Percentiles rank a stretch among this genome's conserved stretches.
Conservation (phyloP, 495 filamentous ascomycete species). For the Aspergillus funiculosus region DNA sequence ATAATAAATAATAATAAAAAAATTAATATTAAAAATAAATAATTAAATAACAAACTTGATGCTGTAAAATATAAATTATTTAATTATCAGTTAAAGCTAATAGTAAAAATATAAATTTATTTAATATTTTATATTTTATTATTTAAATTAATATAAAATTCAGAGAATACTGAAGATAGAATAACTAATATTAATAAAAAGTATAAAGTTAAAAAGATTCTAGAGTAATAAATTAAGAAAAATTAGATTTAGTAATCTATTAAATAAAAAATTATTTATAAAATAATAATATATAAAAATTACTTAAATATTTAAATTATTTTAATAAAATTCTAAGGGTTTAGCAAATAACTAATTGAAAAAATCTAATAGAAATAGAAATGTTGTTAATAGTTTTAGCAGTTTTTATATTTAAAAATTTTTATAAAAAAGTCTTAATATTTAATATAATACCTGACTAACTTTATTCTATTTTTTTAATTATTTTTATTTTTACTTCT, state of each 20-base stretch:
- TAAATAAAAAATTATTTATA: constrained; percentile 4
- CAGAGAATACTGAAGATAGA: background rate
- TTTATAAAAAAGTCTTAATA: no score
- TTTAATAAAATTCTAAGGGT: background rate
- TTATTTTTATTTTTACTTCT: no score
- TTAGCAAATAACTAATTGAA: background rate
- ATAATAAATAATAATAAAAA: constrained; percentile 6
- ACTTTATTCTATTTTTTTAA: no score
- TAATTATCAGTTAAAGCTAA: constrained; percentile 6
- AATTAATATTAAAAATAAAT: constrained; percentile 2
- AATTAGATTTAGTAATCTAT: background rate
- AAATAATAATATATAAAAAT: background rate
- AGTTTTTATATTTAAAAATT: no score
- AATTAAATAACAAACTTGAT: constrained; percentile 5
- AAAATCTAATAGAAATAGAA: background rate
- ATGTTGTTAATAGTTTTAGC: no score
- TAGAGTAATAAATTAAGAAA: background rate
- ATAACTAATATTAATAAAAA: constrained; percentile 1
- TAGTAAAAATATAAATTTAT: constrained; percentile 3
- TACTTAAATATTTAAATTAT: background rate
- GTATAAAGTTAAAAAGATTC: constrained; percentile 3
- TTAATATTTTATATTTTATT: background rate
- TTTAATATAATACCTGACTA: no score
- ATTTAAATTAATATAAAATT: constrained; percentile 1
- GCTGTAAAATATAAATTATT: constrained; percentile 5